Evolutionary conservation across 805 yeast species (phyloP).

Genomic region (Candida ortonii): DNA sequence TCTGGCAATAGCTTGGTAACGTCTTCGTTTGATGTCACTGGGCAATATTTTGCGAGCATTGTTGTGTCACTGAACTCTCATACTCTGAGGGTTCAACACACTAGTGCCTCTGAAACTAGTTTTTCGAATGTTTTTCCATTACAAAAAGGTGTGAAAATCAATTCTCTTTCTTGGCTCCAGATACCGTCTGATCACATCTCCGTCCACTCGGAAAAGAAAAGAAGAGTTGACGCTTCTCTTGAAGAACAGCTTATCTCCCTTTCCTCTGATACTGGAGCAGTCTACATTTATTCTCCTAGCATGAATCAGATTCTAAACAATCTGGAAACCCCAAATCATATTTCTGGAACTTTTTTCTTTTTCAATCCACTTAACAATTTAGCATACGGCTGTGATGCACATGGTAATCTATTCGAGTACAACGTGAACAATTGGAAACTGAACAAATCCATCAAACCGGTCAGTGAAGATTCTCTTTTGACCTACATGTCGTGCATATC

Average conservation of each 20-base stretch:
- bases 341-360: constrained; percentile 41
- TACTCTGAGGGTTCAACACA: constrained; percentile 60
- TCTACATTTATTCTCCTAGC: constrained; percentile 66
- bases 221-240: constrained; percentile 22
- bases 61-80: constrained; percentile 69
- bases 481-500: constrained; percentile 24
- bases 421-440: constrained; percentile 46
- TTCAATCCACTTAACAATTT: constrained; percentile 40
- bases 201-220: constrained; percentile 28
- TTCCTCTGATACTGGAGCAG: constrained; percentile 63
- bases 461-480: constrained; percentile 25
- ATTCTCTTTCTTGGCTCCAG: constrained; percentile 53
- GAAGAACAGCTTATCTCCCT: constrained; percentile 53
- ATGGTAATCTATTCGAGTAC: constrained; percentile 62
- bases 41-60: constrained; percentile 62
- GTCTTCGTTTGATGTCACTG: constrained; percentile 59
- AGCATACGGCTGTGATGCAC: constrained; percentile 59
- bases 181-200: constrained; percentile 6
- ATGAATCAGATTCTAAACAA: constrained; percentile 55
- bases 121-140: constrained; percentile 43
- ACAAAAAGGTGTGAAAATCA: constrained; percentile 48
- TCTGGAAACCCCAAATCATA: constrained; percentile 30
- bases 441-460: constrained; percentile 40
- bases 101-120: constrained; percentile 35
- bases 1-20: constrained; percentile 20